Evolutionary conservation across 495 filamentous ascomycete genomes (phyloP), one percentile per base, ranked within the genome.

Genomic region (Cercophora newfieldiana): DNA sequence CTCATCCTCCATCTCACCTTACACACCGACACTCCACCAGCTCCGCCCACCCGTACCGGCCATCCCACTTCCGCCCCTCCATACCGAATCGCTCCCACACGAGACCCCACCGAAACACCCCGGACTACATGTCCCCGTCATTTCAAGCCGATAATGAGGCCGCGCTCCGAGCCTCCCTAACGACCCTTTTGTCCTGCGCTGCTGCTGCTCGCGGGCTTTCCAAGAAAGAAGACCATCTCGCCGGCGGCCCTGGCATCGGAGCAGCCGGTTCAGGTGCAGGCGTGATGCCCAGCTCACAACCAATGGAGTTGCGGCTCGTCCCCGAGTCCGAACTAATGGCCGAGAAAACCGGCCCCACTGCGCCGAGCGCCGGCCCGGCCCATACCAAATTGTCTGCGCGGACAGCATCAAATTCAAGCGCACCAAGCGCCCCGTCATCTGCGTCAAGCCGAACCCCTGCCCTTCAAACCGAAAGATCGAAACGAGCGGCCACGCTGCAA

Each of bases 171-270:
- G 93, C 95, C 7, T 96, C 91, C 63, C 82, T 99, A 3, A 96
- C 93, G 7, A 99, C 95, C 2, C 86, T 99, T n/a, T 86, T 99
- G 4, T 96, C 93, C 49, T 94, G 91, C 73, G 95, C 92, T 0
- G 93, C 94, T 1, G 93, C 93, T 3, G 94, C 92, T 2, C 86
- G 95, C 24, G 89, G 91, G 24, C 81, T 95, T 3, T 87, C 91
- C 1, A 97, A 96, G 72, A 72, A 75, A 31, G 77, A 77, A 57
- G 78, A 82, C 29, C 70, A 69, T 22, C 74, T 68, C 21, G 49
- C 72, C 56, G 64, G 72, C 44, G 70, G 71, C 47, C 60, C 72
- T 21, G 62, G 67, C 26, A 33, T 62, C 55, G 59, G 69, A 19
- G 53, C 33, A 50, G 29, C 56, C 61, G 63, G 59, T 30, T 61